phyloP scores from a whole-genome alignment of 768 basidiomycete species.

The Antrodiella citrinella region DNA sequence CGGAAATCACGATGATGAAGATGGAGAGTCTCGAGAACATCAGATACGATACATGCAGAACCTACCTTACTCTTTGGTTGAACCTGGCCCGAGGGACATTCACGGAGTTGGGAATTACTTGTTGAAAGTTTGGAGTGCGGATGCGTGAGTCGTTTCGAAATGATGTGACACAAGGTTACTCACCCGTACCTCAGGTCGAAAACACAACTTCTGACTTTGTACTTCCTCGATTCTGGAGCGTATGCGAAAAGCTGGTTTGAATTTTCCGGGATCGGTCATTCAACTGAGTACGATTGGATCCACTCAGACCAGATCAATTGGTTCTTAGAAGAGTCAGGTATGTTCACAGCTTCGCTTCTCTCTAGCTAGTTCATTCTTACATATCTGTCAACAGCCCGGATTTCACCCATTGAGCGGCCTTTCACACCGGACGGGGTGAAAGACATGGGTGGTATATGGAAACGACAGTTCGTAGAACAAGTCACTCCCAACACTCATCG shows the following conservation, averaged over 20 bases:
- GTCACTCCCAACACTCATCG: constrained; percentile 42
- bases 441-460: constrained; percentile 64
- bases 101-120: constrained; percentile 92
- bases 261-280: constrained; percentile 55
- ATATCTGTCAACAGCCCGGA: constrained; percentile 32
- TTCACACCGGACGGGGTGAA: constrained; percentile 70
- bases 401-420: constrained; percentile 72
- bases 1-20: constrained; percentile 90
- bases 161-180: neutral
- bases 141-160: constrained; percentile 49
- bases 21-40: constrained; percentile 49
- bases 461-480: constrained; percentile 47
- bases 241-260: constrained; percentile 57
- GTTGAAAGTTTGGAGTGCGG: constrained; percentile 75
- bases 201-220: constrained; percentile 83
- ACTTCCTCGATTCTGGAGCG: constrained; percentile 84
- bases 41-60: constrained; percentile 67
- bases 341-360: constrained; percentile 5
- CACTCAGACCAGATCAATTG: constrained; percentile 82
- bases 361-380: neutral
- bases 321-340: constrained; percentile 78
- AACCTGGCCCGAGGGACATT: constrained; percentile 73
- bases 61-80: constrained; percentile 79
- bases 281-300: constrained; percentile 82
- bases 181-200: constrained; percentile 76